Evolutionary conservation across 495 filamentous ascomycete genomes (phyloP).

Genomic region (Xylaria bambusicola): DNA sequence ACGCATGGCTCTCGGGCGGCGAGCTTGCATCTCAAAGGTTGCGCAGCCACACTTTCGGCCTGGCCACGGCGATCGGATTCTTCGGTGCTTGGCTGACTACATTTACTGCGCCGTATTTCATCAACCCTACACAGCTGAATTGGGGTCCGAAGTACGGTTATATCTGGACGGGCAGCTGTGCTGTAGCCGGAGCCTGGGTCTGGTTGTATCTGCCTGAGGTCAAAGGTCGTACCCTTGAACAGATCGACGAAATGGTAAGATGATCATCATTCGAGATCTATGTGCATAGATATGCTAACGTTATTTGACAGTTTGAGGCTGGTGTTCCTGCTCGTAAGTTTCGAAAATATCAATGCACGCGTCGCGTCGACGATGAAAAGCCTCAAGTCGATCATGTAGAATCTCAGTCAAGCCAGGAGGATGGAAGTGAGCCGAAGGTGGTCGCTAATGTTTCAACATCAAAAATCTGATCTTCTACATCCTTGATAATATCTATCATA

Average conservation of each 20-base stretch:
- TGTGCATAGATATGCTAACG: background rate
- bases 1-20: conserved; percentile 63
- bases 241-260: conserved; percentile 57
- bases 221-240: conserved; percentile 54
- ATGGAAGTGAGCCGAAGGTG: background rate
- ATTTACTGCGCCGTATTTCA: conserved; percentile 64
- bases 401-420: conserved; percentile 8
- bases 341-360: conserved; percentile 47
- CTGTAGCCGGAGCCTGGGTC: conserved; percentile 46
- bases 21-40: conserved; percentile 59
- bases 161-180: conserved; percentile 50
- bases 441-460: too few relatives aligned
- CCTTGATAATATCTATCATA: too few relatives aligned
- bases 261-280: background rate
- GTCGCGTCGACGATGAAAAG: conserved; percentile 24
- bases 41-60: conserved; percentile 58
- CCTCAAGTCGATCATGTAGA: conserved; percentile 23
- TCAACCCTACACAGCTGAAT: conserved; percentile 56
- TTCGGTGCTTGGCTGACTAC: conserved; percentile 58
- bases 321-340: conserved; percentile 50
- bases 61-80: conserved; percentile 56
- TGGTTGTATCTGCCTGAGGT: conserved; percentile 57
- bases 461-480: background rate
- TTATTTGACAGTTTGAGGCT: conserved; percentile 43
- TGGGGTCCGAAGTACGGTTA: conserved; percentile 62